Evolutionary conservation across 768 basidiomycete genomes (phyloP), one percentile per base, ranked within the genome.

Genomic region (Lactifluus pinguis): DNA sequence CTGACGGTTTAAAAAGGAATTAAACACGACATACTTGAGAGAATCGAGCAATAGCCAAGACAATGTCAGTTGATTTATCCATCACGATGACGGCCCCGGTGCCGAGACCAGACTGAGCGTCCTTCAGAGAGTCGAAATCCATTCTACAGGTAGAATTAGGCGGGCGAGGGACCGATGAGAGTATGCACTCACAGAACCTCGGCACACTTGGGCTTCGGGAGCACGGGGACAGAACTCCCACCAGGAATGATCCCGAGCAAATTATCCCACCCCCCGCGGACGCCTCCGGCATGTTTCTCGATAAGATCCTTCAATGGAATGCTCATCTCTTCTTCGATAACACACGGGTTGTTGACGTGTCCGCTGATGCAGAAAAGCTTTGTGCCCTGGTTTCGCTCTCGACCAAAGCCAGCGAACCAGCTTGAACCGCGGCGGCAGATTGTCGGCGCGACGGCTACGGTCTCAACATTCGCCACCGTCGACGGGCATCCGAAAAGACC

Each of bases 41-140:
- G 77, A 99, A 97, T 41, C 95, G 87, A 3, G 95, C 92, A 66
- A 99, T 99, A 59, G 92, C 95, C 45, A 84, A 79, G 66, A 98
- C 84, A 53, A 99, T 87, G 70, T 99, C 95, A 32, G 95, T 97
- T 70, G 86, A 86, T 78, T 98, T 93, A 79, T 99, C 86, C 95
- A 98, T 97, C 67, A 99, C 95, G 65, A 99, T 98, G 62, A 99
- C 94, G 15, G 95, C 95, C 59, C 95, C 95, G 0, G 95, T 99
- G 19, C 95, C 95, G 62, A 99, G 84, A 73, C 95, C 95, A n/a
- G 92, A 89, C 68, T 92, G 90, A 1, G 89, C 87, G 70, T 98
- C 95, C 73, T 95, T 95, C 50, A 58, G 80, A 6, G 95, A 98
- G 74, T 99, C 95, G 69, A 86, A 99, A 76, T 98, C 95, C 95